A percentile compares a stretch with the other conserved stretches of the same genome.
phyloP scores from a whole-genome alignment of 176 grass and related monocot species.

The Alopecurus myosuroides region DNA sequence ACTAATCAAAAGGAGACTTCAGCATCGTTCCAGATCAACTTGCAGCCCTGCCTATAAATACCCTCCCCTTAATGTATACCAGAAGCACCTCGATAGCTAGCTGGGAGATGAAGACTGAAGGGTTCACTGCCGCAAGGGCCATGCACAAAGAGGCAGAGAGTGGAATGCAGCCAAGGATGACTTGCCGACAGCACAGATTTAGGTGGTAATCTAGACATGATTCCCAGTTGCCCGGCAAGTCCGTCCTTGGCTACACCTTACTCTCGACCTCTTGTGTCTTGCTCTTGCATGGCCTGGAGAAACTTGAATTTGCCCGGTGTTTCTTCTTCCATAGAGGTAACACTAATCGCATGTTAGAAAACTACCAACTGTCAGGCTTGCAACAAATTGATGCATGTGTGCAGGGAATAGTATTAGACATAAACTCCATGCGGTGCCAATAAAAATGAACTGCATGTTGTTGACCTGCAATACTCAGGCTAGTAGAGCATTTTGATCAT shows the following conservation, averaged over 20 bases:
- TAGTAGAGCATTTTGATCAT: neutral
- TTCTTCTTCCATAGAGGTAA: neutral
- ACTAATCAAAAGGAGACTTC: neutral
- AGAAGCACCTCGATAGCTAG: slow-evolving; percentile 1
- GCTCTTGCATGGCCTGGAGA: slow-evolving; percentile 6
- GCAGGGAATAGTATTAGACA: neutral
- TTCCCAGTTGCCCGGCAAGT: slow-evolving; percentile 24
- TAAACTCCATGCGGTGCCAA: neutral
- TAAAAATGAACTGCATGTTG: neutral
- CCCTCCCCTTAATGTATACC: neutral
- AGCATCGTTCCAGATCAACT: neutral
- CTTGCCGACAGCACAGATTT: slow-evolving; percentile 14
- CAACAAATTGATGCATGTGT: neutral
- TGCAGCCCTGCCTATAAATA: slow-evolving; percentile 22
- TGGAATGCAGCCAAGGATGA: slow-evolving; percentile 45
- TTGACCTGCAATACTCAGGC: neutral
- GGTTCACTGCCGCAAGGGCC: slow-evolving; percentile 18
- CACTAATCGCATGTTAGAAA: neutral
- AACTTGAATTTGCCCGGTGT: neutral
- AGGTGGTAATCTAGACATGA: neutral
- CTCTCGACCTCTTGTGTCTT: slow-evolving; percentile 24
- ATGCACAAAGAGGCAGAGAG: slow-evolving; percentile 26
- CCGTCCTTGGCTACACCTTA: slow-evolving; percentile 35
- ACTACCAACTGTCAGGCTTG: neutral
- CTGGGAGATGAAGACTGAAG: neutral